Evolutionary conservation across 345 rosid genomes (phyloP), one percentile per base, ranked within the genome.

Genomic region (Aurinia saxatilis): DNA sequence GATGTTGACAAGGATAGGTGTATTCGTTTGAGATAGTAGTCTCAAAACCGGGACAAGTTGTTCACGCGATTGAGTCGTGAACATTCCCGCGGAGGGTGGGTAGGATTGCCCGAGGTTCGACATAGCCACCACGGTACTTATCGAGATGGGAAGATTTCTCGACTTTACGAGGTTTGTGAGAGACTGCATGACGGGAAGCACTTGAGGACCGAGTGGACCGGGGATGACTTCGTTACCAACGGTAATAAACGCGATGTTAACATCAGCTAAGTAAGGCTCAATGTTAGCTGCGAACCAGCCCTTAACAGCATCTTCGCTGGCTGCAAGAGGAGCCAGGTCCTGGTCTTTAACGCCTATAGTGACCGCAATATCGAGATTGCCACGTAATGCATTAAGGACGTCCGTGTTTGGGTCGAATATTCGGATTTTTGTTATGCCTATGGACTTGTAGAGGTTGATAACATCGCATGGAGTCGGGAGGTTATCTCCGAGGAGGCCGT

Each of bases 201-300:
- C 63, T 1, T 53, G 47, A 31, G 65, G 27, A 14, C 64, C 65
- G 3, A 47, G 11, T 10, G 66, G 29, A 12, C 78, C 74, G 0
- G 79, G 77, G 10, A 80, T 71, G 21, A 61, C 73, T 75, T 75
- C 81, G 19, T 84, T 82, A n/a, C 85, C 87, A 0, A 62, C 37
- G 0, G 73, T 62, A 9, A 78, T 66, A 4, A 51, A 68, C 3
- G 44, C 2, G 35, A 84, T 72, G 10, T 55, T 37, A 6, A 73
- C 59, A 13, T 71, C 72, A 1, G 62, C 30, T 52, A 55, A 14
- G 50, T 77, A 72, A 10, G 80, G 64, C 25, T 39, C 42, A 12
- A 82, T 73, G 50, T 68, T 35, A 1, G 60, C 8, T 0, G 63
- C 6, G 18, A 70, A 64, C 83, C 78, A 80, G 7, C 27, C 18